These are phyloP conservation scores for Leccinum obscurum DNA, from an alignment of 768 basidiomycete species.

Conservation along the genomic window DNA sequence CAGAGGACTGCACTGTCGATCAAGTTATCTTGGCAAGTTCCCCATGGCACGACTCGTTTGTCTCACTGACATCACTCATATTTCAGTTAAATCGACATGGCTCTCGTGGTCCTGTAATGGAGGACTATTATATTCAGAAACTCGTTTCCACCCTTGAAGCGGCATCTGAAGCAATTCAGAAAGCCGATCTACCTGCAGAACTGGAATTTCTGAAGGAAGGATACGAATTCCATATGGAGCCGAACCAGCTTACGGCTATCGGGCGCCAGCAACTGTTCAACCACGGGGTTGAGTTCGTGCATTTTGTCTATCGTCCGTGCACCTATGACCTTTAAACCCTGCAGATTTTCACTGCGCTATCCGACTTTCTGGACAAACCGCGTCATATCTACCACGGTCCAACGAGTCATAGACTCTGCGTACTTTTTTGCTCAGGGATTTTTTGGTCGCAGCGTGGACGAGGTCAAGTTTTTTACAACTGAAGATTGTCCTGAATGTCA, in stretches of 20 bases:
- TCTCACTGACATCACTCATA: neutral
- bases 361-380: slow-evolving; percentile 18
- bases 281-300: slow-evolving; percentile 39
- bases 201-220: slow-evolving; percentile 40
- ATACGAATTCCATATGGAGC: slow-evolving; percentile 34
- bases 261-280: slow-evolving; percentile 41
- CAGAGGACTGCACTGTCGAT: slow-evolving; percentile 41
- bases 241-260: slow-evolving; percentile 36
- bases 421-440: slow-evolving; percentile 42
- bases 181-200: slow-evolving; percentile 31
- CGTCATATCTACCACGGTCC: slow-evolving; percentile 13
- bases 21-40: slow-evolving; percentile 40
- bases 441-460: slow-evolving; percentile 33
- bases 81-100: slow-evolving; percentile 44
- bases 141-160: slow-evolving; percentile 34
- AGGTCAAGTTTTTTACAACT: slow-evolving; percentile 30
- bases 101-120: slow-evolving; percentile 35
- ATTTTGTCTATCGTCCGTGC: neutral
- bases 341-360: slow-evolving; percentile 24
- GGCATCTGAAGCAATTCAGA: slow-evolving; percentile 23
- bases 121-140: slow-evolving; percentile 29
- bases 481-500: slow-evolving; percentile 25
- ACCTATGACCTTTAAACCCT: neutral
- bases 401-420: slow-evolving; percentile 39
- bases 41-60: neutral